phyloP scores from a whole-genome alignment of 2,329 filamentous ascomycete genomes.

The Eutypella sp. region DNA sequence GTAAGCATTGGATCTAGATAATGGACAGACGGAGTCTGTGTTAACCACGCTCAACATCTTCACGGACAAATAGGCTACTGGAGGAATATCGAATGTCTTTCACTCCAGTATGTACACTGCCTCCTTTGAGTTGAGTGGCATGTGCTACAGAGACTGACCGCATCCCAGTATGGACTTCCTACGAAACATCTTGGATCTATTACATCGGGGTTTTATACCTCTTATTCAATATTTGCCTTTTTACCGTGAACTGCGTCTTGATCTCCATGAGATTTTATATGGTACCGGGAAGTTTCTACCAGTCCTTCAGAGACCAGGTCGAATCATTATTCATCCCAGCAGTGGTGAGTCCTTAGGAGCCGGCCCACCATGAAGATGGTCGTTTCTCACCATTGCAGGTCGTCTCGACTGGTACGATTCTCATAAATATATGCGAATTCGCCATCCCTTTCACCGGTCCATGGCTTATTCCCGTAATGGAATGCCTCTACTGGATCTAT shows the following conservation, averaged over 20 bases:
- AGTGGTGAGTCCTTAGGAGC: conserved; percentile 39
- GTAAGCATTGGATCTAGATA: conserved; percentile 15
- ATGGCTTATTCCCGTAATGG: conserved; percentile 58
- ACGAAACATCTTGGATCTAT: conserved; percentile 49
- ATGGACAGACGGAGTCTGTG: neutral
- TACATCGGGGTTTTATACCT: conserved; percentile 58
- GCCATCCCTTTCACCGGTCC: conserved; percentile 56
- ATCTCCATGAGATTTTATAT: conserved; percentile 64
- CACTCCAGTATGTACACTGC: conserved; percentile 49
- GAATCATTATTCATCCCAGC: conserved; percentile 76
- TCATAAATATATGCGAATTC: conserved; percentile 76
- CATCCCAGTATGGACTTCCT: conserved; percentile 39
- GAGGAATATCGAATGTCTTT: conserved; percentile 52
- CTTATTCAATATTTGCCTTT: conserved; percentile 59
- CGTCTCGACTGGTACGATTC: conserved; percentile 58
- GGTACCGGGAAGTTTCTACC: conserved; percentile 64
- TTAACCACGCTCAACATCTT: conserved; percentile 5
- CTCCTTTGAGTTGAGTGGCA: too few relatives aligned
- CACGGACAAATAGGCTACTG: conserved; percentile 40
- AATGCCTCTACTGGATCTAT: conserved; percentile 71
- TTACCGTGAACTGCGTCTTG: conserved; percentile 57
- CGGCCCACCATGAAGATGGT: neutral
- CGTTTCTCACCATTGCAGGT: conserved; percentile 2
- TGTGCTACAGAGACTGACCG: conserved; percentile 5
- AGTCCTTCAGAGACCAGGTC: conserved; percentile 69